phyloP scores from a whole-genome alignment of 148 eudicot species.

The Simmondsia chinensis region DNA sequence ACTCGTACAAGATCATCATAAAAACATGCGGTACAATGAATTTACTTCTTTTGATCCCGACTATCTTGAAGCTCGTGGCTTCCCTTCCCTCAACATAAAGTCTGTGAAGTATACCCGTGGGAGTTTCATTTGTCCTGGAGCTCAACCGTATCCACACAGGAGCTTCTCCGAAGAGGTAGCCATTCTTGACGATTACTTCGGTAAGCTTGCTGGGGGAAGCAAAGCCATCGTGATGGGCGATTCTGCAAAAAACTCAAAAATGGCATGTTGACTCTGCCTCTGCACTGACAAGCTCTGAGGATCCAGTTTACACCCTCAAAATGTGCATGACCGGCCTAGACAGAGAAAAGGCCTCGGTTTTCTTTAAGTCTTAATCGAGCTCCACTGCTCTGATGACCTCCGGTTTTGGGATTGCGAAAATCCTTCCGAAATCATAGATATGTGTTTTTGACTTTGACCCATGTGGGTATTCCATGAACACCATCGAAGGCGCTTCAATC shows the following conservation, averaged over 20 bases:
- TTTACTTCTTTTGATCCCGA: constrained; percentile 6
- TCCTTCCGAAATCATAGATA: constrained; percentile 28
- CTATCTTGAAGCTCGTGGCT: constrained; percentile 4
- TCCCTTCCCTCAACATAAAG: too few relatives aligned
- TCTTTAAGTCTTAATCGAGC: constrained; percentile 24
- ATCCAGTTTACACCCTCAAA: constrained; percentile 31
- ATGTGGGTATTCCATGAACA: constrained; percentile 41
- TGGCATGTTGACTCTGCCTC: constrained; percentile 43
- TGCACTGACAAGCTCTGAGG: constrained; percentile 8
- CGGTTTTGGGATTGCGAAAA: constrained; percentile 24
- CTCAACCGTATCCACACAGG: constrained; percentile 51
- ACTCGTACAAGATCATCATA: constrained; percentile 10
- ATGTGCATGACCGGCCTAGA: constrained; percentile 47
- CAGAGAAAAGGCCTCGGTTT: constrained; percentile 23
- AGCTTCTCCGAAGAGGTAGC: constrained; percentile 52
- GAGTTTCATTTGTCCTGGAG: constrained; percentile 38
- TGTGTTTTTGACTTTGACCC: constrained; percentile 46
- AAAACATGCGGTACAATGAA: constrained; percentile 16
- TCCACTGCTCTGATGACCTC: constrained; percentile 28
- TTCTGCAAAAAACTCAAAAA: constrained; percentile 22
- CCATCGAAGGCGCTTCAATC: constrained; percentile 29
- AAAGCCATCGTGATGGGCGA: constrained; percentile 38
- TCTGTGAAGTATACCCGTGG: constrained; percentile 62
- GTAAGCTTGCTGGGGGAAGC: constrained; percentile 19
- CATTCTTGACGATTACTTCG: constrained; percentile 32